Evolutionary conservation across 192 early-diverging fungal species (phyloP).

Genomic region (Globomyces pollinis-pini): DNA sequence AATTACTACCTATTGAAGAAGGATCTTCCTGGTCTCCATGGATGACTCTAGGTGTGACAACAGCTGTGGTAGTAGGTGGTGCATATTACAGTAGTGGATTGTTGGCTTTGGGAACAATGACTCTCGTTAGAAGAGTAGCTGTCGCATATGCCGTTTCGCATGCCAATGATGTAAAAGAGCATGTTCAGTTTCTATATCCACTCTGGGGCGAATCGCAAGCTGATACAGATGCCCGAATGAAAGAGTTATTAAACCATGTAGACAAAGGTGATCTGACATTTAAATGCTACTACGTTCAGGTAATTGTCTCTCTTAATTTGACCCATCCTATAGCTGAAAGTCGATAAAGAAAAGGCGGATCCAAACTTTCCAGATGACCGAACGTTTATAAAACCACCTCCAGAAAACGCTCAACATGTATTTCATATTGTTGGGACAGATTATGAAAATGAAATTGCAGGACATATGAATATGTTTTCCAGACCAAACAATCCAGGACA

Average conservation of each 20-base stretch:
- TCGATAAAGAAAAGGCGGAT: not conserved
- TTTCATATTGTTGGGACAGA: constrained; percentile 17
- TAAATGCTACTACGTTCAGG: constrained; percentile 26
- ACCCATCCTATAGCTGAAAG: not conserved
- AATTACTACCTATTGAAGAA: constrained; percentile 7
- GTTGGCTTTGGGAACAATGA: constrained; percentile 16
- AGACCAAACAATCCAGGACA: constrained; percentile 15
- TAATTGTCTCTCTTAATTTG: too few species aligned
- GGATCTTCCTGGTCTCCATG: constrained; percentile 19
- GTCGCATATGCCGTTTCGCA: constrained; percentile 33
- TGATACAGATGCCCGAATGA: constrained; percentile 12
- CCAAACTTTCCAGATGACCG: constrained; percentile 2
- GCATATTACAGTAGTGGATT: constrained; percentile 27
- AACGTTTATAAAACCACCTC: constrained; percentile 21
- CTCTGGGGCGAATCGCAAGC: constrained; percentile 37
- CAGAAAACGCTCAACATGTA: constrained; percentile 11
- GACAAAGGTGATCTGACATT: constrained; percentile 19
- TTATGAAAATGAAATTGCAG: constrained; percentile 23
- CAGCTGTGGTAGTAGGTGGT: constrained; percentile 32
- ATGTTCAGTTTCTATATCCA: constrained; percentile 45
- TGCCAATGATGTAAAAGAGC: constrained; percentile 28
- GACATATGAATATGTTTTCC: constrained; percentile 34
- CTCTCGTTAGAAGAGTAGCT: constrained; percentile 29
- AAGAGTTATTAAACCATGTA: constrained; percentile 15
- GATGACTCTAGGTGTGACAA: constrained; percentile 23